Evolutionary conservation across 331 rosid genomes (phyloP), one percentile per base, ranked within the genome.

Genomic region (Malus hybrid): DNA sequence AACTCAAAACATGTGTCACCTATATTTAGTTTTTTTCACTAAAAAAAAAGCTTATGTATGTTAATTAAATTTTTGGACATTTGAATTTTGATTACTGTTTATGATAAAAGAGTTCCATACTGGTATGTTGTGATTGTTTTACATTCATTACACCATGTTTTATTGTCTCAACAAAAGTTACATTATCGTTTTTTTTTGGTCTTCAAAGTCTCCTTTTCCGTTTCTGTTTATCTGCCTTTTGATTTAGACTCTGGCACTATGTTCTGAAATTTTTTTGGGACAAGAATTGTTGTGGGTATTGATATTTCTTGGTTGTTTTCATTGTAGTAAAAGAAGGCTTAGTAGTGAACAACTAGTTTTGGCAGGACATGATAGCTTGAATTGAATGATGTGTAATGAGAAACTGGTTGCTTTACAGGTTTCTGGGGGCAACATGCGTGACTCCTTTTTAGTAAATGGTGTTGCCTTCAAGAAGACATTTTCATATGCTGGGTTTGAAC

Each of bases 391-490:
- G 33, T 18, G 5, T 19, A 66, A 58, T 72, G 32, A 62, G 68
- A 48, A 22, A 73, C n/a, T n/a, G 77, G 67, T 57, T 76, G 67
- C 77, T 87, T 57, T 74, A 67, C 92, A 95, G 99, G 99, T 95
- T 85, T 93, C 97, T 60, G 99, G 99, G 74, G 99, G 99, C 68
- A 92, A 63, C 77, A 95, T 95, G 99, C 88, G 96, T 2, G 97
- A 92, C 84, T 95, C 99, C 22, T 95, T 95, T 85, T 83, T 95
- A 26, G 99, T 95, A 26, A 82, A 90, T 80, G 99, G 99, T 19
- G 99, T 95, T 77, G 99, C 99, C 71, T 95, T 95, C 85, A 95
- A 95, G 74, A 95, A 95, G 90, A 95, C 99, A 22, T 95, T 95
- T 79, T 95, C 99, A 36, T 95, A 95, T 83, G 99, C 99, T 32